Evolutionary conservation across 805 yeast species (phyloP).

Genomic region (Sugiyamaella lignohabitans): DNA sequence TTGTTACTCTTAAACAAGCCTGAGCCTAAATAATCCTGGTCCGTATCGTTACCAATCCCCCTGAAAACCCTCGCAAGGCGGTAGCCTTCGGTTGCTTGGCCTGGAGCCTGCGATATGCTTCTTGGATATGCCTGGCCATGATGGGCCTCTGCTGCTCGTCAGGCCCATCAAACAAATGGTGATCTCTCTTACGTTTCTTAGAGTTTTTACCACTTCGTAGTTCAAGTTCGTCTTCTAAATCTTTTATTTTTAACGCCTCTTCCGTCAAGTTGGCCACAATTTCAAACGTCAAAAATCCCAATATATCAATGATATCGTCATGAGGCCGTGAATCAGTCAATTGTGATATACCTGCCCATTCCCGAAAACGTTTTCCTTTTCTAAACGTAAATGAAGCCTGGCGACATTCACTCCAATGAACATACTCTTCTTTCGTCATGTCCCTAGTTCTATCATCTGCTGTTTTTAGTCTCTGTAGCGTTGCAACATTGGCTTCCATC

Average conservation of each 20-base stretch:
- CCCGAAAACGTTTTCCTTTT: slow-evolving; percentile 88
- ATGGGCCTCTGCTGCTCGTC: slow-evolving; percentile 77
- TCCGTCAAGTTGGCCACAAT: slow-evolving; percentile 93
- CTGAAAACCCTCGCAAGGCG: slow-evolving; percentile 65
- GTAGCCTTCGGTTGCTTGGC: slow-evolving; percentile 47
- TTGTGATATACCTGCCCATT: slow-evolving; percentile 87
- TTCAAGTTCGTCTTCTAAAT: slow-evolving; percentile 50
- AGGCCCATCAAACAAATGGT: slow-evolving; percentile 74
- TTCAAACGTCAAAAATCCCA: slow-evolving; percentile 93
- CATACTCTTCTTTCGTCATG: slow-evolving; percentile 97
- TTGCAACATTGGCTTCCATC: slow-evolving; percentile 79
- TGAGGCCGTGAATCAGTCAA: slow-evolving; percentile 86
- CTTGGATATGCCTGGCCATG: slow-evolving; percentile 72
- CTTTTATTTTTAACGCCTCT: slow-evolving; percentile 76
- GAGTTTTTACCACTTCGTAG: slow-evolving; percentile 33
- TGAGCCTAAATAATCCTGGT: slow-evolving; percentile 48
- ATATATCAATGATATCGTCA: slow-evolving; percentile 92
- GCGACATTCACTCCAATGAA: slow-evolving; percentile 97
- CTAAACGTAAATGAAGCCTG: slow-evolving; percentile 96
- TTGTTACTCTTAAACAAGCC: too few species aligned
- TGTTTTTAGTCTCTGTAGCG: slow-evolving; percentile 78
- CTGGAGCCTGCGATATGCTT: slow-evolving; percentile 83
- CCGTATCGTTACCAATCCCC: slow-evolving; percentile 51
- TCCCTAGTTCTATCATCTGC: slow-evolving; percentile 90
- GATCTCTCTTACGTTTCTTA: slow-evolving; percentile 43